Percentiles rank a stretch among this genome's conserved stretches.
Evolutionary conservation across 2,329 filamentous ascomycete genomes (phyloP).

Genomic region (Phialophora expanda): DNA sequence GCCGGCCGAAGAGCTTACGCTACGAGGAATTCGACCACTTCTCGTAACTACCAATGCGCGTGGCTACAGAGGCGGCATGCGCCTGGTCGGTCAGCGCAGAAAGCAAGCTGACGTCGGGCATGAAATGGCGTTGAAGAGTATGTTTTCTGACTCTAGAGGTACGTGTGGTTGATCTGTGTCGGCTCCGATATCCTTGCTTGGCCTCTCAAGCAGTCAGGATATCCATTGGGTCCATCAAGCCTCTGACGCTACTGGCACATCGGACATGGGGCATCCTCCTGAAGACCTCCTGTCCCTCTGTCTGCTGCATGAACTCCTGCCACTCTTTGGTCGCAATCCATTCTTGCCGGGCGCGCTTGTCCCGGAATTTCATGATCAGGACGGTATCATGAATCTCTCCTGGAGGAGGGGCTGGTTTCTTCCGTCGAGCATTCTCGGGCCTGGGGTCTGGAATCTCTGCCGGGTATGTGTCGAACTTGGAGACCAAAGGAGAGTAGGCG

Average conservation of each 20-base stretch:
- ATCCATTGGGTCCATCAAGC: slow-evolving; percentile 41
- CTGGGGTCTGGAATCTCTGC: slow-evolving; percentile 39
- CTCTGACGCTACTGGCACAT: slow-evolving; percentile 41
- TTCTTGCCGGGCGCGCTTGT: slow-evolving; percentile 38
- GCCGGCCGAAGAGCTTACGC: not conserved
- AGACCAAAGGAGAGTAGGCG: slow-evolving; percentile 38
- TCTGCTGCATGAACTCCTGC: slow-evolving; percentile 42
- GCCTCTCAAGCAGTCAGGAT: slow-evolving; percentile 34
- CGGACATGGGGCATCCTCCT: slow-evolving; percentile 42
- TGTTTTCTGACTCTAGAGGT: not conserved
- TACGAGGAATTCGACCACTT: not conserved
- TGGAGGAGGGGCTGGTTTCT: slow-evolving; percentile 28
- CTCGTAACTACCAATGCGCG: not conserved
- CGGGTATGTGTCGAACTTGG: slow-evolving; percentile 41
- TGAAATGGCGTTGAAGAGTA: not conserved
- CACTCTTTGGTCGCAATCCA: slow-evolving; percentile 40
- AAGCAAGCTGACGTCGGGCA: not conserved
- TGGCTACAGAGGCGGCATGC: not conserved
- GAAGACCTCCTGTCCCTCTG: slow-evolving; percentile 40
- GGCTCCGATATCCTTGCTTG: not conserved
- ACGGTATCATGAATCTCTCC: slow-evolving; percentile 41
- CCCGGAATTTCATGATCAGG: slow-evolving; percentile 41
- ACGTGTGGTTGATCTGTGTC: not conserved
- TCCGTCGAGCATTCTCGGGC: slow-evolving; percentile 9
- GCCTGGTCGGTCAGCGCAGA: not conserved